Evolutionary conservation across 176 grass and related monocot species (phyloP).

Genomic region (Paspalum notatum): DNA sequence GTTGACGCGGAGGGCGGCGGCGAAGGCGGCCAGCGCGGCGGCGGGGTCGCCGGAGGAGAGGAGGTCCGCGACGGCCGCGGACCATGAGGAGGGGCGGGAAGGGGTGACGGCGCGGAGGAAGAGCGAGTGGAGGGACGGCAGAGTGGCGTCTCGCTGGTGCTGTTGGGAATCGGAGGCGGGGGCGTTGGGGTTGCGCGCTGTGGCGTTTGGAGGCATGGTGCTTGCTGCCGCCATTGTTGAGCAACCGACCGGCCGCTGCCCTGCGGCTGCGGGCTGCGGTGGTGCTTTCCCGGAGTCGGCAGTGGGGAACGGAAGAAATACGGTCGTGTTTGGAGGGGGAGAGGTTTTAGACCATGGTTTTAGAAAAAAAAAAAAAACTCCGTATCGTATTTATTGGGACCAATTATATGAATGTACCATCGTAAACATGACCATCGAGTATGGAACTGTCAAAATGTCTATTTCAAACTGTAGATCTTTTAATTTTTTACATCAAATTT

Average conservation of each 20-base stretch:
- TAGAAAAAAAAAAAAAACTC: too few relatives aligned
- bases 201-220: neutral
- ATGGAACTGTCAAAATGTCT: too few relatives aligned
- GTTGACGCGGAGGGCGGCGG: slow-evolving; percentile 45
- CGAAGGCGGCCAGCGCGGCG: slow-evolving; percentile 53
- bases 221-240: slow-evolving; percentile 20
- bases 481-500: too few relatives aligned
- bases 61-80: slow-evolving; percentile 69
- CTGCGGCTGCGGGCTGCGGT: neutral
- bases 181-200: neutral
- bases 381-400: too few relatives aligned
- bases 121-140: slow-evolving; percentile 46
- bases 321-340: too few relatives aligned
- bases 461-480: too few relatives aligned
- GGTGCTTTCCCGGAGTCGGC: neutral
- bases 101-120: slow-evolving; percentile 64
- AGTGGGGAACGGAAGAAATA: neutral
- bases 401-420: too few relatives aligned
- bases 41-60: slow-evolving; percentile 51
- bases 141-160: neutral
- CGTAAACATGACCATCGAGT: too few relatives aligned
- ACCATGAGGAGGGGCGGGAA: slow-evolving; percentile 67
- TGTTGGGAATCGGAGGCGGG: neutral
- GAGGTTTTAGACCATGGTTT: too few relatives aligned
- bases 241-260: neutral